Base-by-base conservation (phyloP, 2,329 filamentous ascomycete genomes). In the Claviceps sp. region DNA sequence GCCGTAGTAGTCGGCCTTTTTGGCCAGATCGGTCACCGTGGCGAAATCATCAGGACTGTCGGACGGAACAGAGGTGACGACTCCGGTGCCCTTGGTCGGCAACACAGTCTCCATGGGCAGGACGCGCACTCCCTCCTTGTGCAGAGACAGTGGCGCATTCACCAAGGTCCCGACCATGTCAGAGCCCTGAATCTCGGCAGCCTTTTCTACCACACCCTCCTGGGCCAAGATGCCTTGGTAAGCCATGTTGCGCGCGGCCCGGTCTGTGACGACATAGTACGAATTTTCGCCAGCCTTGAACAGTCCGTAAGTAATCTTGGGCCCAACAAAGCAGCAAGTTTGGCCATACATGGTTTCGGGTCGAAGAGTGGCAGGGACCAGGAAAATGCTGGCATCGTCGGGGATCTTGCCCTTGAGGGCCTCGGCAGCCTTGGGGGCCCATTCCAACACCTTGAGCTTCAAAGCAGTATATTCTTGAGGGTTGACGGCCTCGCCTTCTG, bases 321-420 rank as follows among this genome's bases (percentile, higher is more conserved):
- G 91, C 3, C 89, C 88, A 47, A 98, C 88, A 61, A 97, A 98
- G 67, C 90, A 95, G 71, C 88, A 94, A 4, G 84, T 94, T 70
- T 97, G 93, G 42, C 94, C 94, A 65, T 97, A 98, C 91, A 98
- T 97, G 38, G 93, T 98, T 75, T 98, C 93, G 2, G 93, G 88
- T 56, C 93, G 79, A 55, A 98, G 78, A 52, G 93, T 97, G 16
- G 93, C 93, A 13, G 93, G 86, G 13, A 97, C 81, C 62, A 97
- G 85, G 72, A 85, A 97, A 52, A 96, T 84, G 55, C 85, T 85
- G 46, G 87, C 84, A 57, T 79, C 82, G 38, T 82, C 77, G 5
- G 91, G 86, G 4, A 97, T 72, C 72, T 91, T 93, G 57, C 80
- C 84, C 65, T 84, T 78, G 54, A 97, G 70, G 50, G 79, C 72